Evolutionary conservation across 441 rosid species (phyloP).

Genomic region (Hura crepitans): DNA sequence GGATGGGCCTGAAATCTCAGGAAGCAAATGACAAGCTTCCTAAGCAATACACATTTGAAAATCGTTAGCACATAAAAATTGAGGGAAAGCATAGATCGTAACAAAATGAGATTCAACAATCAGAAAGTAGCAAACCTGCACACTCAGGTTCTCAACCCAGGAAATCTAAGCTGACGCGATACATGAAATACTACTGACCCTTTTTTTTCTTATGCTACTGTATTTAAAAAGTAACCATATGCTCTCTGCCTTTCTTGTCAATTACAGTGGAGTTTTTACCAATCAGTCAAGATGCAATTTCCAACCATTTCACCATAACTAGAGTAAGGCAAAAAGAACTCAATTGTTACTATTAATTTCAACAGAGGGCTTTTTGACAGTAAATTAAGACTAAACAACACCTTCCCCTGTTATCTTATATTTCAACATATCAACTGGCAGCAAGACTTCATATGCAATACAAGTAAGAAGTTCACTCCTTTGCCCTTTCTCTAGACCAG

Average conservation of each 20-base stretch:
- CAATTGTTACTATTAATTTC: not conserved
- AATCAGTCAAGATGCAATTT: not conserved
- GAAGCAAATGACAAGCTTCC: conserved; percentile 84
- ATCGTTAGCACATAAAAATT: conserved; percentile 27
- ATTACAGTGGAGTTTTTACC: not conserved
- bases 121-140: not conserved
- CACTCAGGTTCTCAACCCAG: not conserved
- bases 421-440: not conserved
- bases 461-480: not conserved
- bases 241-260: not conserved
- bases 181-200: not conserved
- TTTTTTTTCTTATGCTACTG: not conserved
- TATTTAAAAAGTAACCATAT: not conserved
- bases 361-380: not conserved
- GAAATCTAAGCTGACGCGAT: not conserved
- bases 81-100: conserved; percentile 2
- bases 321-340: not conserved
- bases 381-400: not conserved
- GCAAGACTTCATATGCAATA: not conserved
- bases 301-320: not conserved
- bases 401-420: not conserved
- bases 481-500: not conserved
- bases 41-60: conserved; percentile 33
- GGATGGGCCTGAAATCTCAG: conserved; percentile 75
- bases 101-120: not conserved